Evolutionary conservation across 78 protist species (phyloP), one percentile per base, ranked within the genome.

Genomic region (Goniomonas avonlea): DNA sequence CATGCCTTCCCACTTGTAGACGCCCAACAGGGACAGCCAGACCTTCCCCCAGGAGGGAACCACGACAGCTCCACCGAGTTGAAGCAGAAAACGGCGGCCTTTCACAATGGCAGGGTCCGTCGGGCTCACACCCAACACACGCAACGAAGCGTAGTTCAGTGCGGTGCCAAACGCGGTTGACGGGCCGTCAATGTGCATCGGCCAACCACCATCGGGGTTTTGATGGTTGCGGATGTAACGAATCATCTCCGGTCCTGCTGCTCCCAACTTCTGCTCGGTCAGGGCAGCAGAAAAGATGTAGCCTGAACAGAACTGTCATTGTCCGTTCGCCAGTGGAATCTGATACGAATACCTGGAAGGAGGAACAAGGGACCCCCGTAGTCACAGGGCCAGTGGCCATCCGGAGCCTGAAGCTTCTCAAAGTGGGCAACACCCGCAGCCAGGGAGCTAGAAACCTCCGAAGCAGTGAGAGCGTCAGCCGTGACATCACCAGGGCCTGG

Each of bases 311-410:
- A 89, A 81, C 7, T 79, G 50, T 50, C 95, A 93, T 13, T 8
- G n/a, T 8, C 50, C 50, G 50, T 11, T 15, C 50, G n/a, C 50
- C 50, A 15, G n/a, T 15, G 50, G n/a, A 11, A 8, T 11, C 50
- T 11, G n/a, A 43, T 15, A 11, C n/a, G 50, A 8, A 11, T 11
- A 43, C 50, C 50, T 11, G 96, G 96, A 43, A 92, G 61, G 18
- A 92, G 79, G 39, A 92, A 92, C 85, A 90, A 43, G 55, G 96
- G 96, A n/a, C 96, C 96, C 27, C 94, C 93, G 79, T 92, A 92
- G 41, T 92, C 96, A 63, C 86, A 83, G n/a, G 94, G 84, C 94
- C 93, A 92, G 77, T 92, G 96, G 53, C 96, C 96, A 55, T 80
- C 88, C 21, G 70, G 84, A 20, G 87, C 48, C 77, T 81, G 86